phyloP scores from a whole-genome alignment of 495 filamentous ascomycete species.

The Xylaria scruposa region DNA sequence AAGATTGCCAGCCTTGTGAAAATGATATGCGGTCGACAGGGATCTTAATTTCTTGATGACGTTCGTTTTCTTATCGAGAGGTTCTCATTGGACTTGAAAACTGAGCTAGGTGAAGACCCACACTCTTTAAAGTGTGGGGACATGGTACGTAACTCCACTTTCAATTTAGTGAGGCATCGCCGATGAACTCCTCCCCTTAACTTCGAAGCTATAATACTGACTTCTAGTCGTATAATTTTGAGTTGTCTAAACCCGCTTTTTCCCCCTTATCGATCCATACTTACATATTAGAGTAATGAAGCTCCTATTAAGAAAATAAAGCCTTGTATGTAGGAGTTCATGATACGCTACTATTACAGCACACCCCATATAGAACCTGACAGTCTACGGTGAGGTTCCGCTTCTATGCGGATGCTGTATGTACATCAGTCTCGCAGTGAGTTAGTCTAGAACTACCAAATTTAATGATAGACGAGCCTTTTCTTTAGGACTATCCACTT shows the following conservation, averaged over 20 bases:
- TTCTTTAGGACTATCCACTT: too few relatives aligned
- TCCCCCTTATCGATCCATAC: too few relatives aligned
- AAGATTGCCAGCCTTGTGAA: slow-evolving; percentile 13
- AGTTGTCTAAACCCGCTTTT: too few relatives aligned
- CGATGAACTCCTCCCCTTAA: too few relatives aligned
- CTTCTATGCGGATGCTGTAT: neutral
- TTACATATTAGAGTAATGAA: too few relatives aligned
- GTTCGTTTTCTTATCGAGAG: neutral
- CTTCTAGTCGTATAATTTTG: neutral
- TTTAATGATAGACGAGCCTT: neutral
- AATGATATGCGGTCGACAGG: slow-evolving; percentile 9
- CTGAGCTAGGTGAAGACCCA: neutral
- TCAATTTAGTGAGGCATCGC: too few relatives aligned
- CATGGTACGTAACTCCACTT: neutral
- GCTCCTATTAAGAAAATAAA: neutral
- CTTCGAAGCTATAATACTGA: neutral
- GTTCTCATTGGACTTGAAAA: neutral
- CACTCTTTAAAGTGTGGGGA: neutral
- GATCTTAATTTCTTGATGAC: neutral
- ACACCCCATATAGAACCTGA: neutral
- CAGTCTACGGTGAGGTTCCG: neutral
- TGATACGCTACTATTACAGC: neutral
- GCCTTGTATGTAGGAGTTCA: neutral
- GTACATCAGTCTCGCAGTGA: neutral
- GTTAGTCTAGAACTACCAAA: neutral